phyloP scores from a whole-genome alignment of 2,329 filamentous ascomycete species.

The Knoxdaviesia proteae region DNA sequence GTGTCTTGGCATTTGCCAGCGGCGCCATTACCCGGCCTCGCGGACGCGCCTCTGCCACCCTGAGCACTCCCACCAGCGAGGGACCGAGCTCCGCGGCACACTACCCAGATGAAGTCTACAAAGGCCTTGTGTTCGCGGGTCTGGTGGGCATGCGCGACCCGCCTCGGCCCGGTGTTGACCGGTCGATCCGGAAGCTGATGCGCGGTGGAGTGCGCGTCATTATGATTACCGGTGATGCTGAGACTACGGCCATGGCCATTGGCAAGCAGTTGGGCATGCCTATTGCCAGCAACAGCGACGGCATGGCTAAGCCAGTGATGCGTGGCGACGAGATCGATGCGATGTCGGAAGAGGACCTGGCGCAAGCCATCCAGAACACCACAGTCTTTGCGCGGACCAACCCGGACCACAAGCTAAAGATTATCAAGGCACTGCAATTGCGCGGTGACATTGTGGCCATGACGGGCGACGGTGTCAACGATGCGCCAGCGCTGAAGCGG shows the following conservation, averaged over 20 bases:
- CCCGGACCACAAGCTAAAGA: slow-evolving; percentile 96
- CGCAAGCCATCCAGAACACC: slow-evolving; percentile 66
- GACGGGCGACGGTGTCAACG: slow-evolving; percentile 96
- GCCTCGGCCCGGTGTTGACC: slow-evolving; percentile 71
- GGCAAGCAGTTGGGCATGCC: slow-evolving; percentile 90
- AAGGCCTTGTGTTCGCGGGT: slow-evolving; percentile 70
- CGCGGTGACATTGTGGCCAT: slow-evolving; percentile 95
- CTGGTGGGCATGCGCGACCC: slow-evolving; percentile 96
- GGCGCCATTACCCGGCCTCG: slow-evolving; percentile 41
- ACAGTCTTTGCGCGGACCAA: slow-evolving; percentile 93
- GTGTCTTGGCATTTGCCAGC: slow-evolving; percentile 85
- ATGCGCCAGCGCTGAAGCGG: slow-evolving; percentile 88
- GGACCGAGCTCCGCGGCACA: slow-evolving; percentile 20
- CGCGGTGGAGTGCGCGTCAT: slow-evolving; percentile 90
- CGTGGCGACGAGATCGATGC: slow-evolving; percentile 79
- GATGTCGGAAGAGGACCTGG: slow-evolving; percentile 72
- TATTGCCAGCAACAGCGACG: slow-evolving; percentile 35
- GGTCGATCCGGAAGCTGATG: slow-evolving; percentile 76
- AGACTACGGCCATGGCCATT: slow-evolving; percentile 86
- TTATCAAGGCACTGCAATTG: slow-evolving; percentile 74
- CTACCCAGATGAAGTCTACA: slow-evolving; percentile 50
- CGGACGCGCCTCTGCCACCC: slow-evolving; percentile 3
- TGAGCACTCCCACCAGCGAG: slow-evolving; percentile 25
- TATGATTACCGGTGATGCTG: slow-evolving; percentile 96
- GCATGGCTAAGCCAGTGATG: slow-evolving; percentile 50